phyloP scores from a whole-genome alignment of 441 rosid species.

The Jatropha multifida region DNA sequence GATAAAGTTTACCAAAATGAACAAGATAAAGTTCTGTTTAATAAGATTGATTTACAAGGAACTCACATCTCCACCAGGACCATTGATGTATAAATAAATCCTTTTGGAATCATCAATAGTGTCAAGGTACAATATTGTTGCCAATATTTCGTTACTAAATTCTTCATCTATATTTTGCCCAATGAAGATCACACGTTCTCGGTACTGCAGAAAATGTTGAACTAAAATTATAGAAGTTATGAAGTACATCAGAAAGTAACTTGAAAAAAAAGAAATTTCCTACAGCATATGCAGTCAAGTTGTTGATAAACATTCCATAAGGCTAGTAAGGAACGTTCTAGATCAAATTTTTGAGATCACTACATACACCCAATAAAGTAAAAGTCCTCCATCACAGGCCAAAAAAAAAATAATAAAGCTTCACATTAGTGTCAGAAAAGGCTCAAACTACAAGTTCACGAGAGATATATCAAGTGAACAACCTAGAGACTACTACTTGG shows the following conservation, averaged over 20 bases:
- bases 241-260: not conserved
- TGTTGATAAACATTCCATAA: not conserved
- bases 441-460: not conserved
- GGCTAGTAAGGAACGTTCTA: not conserved
- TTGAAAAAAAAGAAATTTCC: not conserved
- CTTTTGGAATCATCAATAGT: constrained; percentile 64
- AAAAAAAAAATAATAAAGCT: not conserved
- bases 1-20: constrained; percentile 16
- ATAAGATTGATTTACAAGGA: constrained; percentile 20
- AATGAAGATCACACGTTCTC: constrained; percentile 81
- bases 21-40: constrained; percentile 1
- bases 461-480: not conserved
- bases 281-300: not conserved
- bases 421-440: not conserved
- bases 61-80: constrained; percentile 94
- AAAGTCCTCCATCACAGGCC: not conserved
- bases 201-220: constrained; percentile 56
- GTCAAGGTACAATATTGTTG: constrained; percentile 89
- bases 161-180: constrained; percentile 80
- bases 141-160: constrained; percentile 85
- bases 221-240: not conserved
- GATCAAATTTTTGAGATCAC: not conserved
- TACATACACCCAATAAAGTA: not conserved
- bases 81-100: constrained; percentile 63
- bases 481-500: not conserved